Evolutionary conservation across 1,139 yeast species (phyloP).

Genomic region (Wickerhamiella pararugosa): DNA sequence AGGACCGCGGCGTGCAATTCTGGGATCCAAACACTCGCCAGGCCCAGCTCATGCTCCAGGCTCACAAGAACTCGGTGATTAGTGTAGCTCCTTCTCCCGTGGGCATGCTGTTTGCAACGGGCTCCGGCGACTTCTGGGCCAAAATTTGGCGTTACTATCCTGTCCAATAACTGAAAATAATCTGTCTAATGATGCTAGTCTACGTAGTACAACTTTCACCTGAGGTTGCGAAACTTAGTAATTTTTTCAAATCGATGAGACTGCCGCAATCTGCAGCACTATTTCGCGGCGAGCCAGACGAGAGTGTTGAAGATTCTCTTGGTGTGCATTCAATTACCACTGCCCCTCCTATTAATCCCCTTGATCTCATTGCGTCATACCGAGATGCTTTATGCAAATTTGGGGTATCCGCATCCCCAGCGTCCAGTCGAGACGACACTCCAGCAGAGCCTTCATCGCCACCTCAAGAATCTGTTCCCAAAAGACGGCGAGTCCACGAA

Average conservation of each 20-base stretch:
- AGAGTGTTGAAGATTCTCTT: no score
- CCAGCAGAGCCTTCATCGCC: no score
- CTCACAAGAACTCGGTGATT: constrained; percentile 91
- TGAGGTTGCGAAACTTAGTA: no score
- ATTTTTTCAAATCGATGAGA: no score
- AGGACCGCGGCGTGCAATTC: constrained; percentile 92
- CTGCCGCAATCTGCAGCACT: no score
- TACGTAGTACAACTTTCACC: no score
- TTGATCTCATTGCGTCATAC: constrained; percentile 3
- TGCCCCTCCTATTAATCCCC: not conserved
- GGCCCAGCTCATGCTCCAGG: constrained; percentile 90
- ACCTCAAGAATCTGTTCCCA: no score
- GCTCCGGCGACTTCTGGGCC: constrained; percentile 95
- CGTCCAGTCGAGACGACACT: no score
- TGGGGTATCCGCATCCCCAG: no score
- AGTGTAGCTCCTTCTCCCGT: constrained; percentile 81
- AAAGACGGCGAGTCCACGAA: no score
- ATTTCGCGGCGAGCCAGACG: no score
- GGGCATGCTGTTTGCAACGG: constrained; percentile 85
- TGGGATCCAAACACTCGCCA: constrained; percentile 93
- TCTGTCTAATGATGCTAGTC: not conserved
- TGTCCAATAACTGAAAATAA: constrained; percentile 11
- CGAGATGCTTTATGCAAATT: not conserved
- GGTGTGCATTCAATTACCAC: not conserved
- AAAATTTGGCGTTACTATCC: constrained; percentile 68